Evolutionary conservation across 2,329 filamentous ascomycete species (phyloP).

Genomic region (Claviceps monticola): DNA sequence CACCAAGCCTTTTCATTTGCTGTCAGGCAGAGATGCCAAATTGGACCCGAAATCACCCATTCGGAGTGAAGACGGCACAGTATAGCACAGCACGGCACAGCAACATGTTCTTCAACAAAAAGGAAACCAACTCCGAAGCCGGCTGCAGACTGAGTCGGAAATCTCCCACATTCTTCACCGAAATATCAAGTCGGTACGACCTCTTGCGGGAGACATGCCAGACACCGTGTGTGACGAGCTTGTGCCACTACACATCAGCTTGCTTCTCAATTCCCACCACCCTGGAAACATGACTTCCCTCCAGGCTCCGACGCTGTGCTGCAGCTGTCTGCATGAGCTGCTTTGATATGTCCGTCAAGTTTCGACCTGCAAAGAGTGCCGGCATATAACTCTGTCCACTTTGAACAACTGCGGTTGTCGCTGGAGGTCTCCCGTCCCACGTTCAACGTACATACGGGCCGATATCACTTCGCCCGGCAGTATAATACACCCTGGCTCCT

Average conservation of each 20-base stretch:
- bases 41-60: not conserved
- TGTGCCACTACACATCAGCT: slow-evolving; percentile 8
- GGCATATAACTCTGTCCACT: not conserved
- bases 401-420: not conserved
- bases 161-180: slow-evolving; percentile 3
- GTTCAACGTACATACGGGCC: slow-evolving; percentile 7
- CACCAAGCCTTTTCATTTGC: not conserved
- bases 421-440: slow-evolving; percentile 8
- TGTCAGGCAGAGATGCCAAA: not conserved
- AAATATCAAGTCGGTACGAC: not conserved
- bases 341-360: not conserved
- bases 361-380: not conserved
- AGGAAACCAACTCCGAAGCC: not conserved
- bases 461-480: slow-evolving; percentile 11
- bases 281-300: slow-evolving; percentile 34
- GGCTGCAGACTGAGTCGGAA: not conserved
- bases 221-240: slow-evolving; percentile 12
- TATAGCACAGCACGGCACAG: not conserved
- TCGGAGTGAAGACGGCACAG: not conserved
- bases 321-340: slow-evolving; percentile 1
- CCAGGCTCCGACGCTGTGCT: slow-evolving; percentile 18
- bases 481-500: slow-evolving; percentile 4
- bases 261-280: slow-evolving; percentile 28
- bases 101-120: not conserved
- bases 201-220: not conserved